phyloP scores from a whole-genome alignment of 73 alveolate species.

The Paramecium sexaurelia region DNA sequence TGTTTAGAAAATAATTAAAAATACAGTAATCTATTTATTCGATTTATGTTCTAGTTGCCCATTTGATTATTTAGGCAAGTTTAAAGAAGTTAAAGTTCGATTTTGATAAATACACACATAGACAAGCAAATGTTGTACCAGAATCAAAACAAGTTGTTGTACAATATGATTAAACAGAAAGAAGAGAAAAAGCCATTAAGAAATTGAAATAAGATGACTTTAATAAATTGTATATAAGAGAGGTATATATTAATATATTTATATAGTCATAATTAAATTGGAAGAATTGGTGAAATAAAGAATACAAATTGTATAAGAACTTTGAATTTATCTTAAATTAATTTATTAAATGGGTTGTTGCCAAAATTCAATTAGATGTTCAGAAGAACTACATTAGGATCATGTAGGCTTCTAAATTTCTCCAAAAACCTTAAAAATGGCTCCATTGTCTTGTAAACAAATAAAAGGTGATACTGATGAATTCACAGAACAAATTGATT shows the following conservation, averaged over 20 bases:
- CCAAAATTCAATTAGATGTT: not conserved
- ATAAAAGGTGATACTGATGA: not conserved
- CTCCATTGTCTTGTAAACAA: not conserved
- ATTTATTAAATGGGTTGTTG: slow-evolving; percentile 31
- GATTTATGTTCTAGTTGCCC: not conserved
- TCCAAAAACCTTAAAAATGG: not conserved
- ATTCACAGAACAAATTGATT: not conserved
- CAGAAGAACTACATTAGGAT: not conserved
- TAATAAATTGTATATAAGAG: not conserved
- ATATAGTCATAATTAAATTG: not conserved
- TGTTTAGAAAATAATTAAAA: slow-evolving; percentile 31
- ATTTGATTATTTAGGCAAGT: not conserved
- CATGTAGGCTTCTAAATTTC: not conserved
- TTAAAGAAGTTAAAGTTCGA: not conserved
- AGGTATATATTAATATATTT: not conserved
- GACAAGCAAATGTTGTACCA: not conserved
- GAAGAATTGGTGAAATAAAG: not conserved
- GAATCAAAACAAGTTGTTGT: not conserved
- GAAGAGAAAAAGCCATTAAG: not conserved
- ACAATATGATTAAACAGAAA: not conserved
- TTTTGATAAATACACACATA: not conserved
- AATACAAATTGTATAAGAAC: not conserved
- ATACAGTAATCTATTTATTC: not conserved
- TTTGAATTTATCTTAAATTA: not conserved
- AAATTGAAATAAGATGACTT: slow-evolving; percentile 16